Evolutionary conservation across 495 filamentous ascomycete species (phyloP).

Genomic region (Trichoderma erinaceum): DNA sequence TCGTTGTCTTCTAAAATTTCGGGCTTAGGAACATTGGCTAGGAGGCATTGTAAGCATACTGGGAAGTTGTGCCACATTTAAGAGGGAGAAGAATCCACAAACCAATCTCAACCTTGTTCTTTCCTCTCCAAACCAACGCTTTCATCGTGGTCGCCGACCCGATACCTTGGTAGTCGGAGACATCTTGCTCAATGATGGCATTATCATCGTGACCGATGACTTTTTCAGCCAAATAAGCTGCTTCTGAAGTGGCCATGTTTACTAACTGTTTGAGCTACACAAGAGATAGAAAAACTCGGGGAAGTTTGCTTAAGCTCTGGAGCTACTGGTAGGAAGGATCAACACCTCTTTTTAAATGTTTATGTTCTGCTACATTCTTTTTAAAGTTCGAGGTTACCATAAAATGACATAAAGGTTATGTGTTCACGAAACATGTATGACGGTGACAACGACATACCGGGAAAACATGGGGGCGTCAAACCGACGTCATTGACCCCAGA

Average conservation of each 20-base stretch:
- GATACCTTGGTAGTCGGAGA: slow-evolving; percentile 38
- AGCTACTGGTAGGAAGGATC: too few species aligned
- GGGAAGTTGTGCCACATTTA: too few species aligned
- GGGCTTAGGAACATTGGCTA: slow-evolving; percentile 61
- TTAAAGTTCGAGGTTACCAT: too few species aligned
- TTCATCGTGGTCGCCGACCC: slow-evolving; percentile 58
- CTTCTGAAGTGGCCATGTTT: slow-evolving; percentile 55
- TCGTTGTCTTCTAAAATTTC: slow-evolving; percentile 65
- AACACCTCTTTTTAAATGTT: too few species aligned
- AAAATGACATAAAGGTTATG: too few species aligned
- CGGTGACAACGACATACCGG: too few species aligned
- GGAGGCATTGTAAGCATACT: neutral
- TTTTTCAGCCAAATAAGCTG: slow-evolving; percentile 59
- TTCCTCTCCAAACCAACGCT: slow-evolving; percentile 66
- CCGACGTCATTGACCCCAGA: too few species aligned
- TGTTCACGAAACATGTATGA: too few species aligned
- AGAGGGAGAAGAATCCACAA: slow-evolving; percentile 16
- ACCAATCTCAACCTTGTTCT: slow-evolving; percentile 56
- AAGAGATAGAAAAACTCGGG: too few species aligned
- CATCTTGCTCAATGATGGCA: slow-evolving; percentile 50
- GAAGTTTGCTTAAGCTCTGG: too few species aligned
- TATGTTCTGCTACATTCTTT: too few species aligned
- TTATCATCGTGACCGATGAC: slow-evolving; percentile 58
- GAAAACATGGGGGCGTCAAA: too few species aligned
- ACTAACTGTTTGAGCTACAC: neutral